Conservation (phyloP, 805 yeast species). For the Suhomyces kilbournensis region DNA sequence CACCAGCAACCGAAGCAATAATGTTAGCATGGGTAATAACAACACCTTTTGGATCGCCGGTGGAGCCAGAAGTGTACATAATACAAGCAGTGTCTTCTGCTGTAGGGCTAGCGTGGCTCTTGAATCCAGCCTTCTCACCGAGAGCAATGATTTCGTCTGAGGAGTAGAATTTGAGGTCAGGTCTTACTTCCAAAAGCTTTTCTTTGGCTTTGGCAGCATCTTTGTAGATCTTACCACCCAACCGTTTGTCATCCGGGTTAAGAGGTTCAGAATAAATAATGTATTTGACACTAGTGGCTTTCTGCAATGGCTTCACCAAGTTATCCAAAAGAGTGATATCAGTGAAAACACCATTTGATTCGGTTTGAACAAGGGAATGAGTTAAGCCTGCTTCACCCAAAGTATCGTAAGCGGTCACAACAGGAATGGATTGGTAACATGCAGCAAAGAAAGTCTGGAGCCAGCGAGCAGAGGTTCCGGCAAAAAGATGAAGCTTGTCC, state of each 20-base stretch:
- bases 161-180: constrained; percentile 68
- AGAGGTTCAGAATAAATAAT: constrained; percentile 70
- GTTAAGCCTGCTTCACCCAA: constrained; percentile 85
- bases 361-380: constrained; percentile 82
- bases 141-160: constrained; percentile 61
- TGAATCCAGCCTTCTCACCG: constrained; percentile 41
- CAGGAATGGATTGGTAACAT: constrained; percentile 73
- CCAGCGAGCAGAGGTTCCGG: constrained; percentile 87
- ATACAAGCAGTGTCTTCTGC: constrained; percentile 67
- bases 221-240: constrained; percentile 54
- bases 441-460: constrained; percentile 82
- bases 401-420: constrained; percentile 95
- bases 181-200: constrained; percentile 62
- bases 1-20: constrained; percentile 85
- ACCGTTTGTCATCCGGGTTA: constrained; percentile 60
- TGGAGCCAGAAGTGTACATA: constrained; percentile 86
- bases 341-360: constrained; percentile 73
- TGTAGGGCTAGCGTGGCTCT: constrained; percentile 38
- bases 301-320: constrained; percentile 68
- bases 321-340: constrained; percentile 71
- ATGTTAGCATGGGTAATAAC: constrained; percentile 64
- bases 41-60: constrained; percentile 85
- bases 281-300: constrained; percentile 57
- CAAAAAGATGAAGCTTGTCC: constrained; percentile 77
- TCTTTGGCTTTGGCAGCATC: constrained; percentile 58